Evolutionary conservation across 345 rosid species (phyloP), one percentile per base, ranked within the genome.

Genomic region (Corchorus capsularis): DNA sequence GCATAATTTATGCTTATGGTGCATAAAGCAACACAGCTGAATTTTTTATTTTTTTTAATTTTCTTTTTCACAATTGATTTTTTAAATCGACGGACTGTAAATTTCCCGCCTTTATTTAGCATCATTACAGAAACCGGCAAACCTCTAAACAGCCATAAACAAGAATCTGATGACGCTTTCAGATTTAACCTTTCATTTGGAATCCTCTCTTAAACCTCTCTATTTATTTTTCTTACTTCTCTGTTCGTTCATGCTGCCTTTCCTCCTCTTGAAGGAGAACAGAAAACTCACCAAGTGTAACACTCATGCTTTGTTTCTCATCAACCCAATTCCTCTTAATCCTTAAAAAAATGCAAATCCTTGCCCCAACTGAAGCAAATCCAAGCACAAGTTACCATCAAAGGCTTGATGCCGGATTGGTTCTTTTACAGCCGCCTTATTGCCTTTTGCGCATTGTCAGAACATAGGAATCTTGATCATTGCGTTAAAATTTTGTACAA

Each of bases 401-500:
- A 84, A 8, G 93, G 91, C 59, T 79, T 86, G 34, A 83, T 89
- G 39, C 74, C 77, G 1, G 92, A 93, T 68, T 78, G 83, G 56
- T 81, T 89, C 15, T 93, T 93, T 16, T 81, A 89, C 32, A 90
- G 99, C 79, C 88, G 90, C 66, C 83, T 93, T 17, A 76, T 93
- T 35, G 88, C 89, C 8, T 93, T 90, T 65, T 88, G 89, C 50
- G 91, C 93, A 9, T 76, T 83, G 3, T 90, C 97, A 4, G 86
- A 88, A 74, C 86, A 87, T 10, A 83, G 81, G 22, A 79, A 89
- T 78, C 91, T 94, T 75, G 79, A 78, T 64, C 91, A 93, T 76
- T 87, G 89, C 70, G 52, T 81, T 66, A 88, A 83, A 83, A 72
- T 91, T 71, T 74, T 94, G 83, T 75, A 75, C 76, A 80, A 80